phyloP scores from a whole-genome alignment of 805 yeast genomes.

The Candida schatavii region DNA sequence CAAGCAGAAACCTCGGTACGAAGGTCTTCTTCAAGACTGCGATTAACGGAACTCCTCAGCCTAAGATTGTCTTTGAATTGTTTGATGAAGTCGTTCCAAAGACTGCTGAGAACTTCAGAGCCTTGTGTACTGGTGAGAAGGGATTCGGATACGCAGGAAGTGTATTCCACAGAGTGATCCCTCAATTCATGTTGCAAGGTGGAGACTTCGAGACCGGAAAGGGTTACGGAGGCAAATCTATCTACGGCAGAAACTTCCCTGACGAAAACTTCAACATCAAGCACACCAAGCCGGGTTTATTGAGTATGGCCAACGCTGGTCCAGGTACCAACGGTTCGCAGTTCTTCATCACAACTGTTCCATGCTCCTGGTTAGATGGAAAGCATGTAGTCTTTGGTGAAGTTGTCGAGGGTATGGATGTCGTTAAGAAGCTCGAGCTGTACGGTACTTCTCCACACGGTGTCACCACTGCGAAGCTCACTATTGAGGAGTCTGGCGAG shows the following conservation, averaged over 20 bases:
- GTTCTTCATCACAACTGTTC: conserved; percentile 91
- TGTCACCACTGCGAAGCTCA: conserved; percentile 45
- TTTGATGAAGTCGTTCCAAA: conserved; percentile 91
- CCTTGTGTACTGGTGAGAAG: conserved; percentile 64
- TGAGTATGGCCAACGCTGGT: conserved; percentile 97
- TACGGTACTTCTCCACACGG: conserved; percentile 49
- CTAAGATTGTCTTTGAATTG: conserved; percentile 45
- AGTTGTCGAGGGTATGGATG: conserved; percentile 78
- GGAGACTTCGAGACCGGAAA: conserved; percentile 48
- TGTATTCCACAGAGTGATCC: conserved; percentile 47
- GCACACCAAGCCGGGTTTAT: conserved; percentile 78
- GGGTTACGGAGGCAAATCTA: conserved; percentile 47
- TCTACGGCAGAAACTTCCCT: conserved; percentile 67
- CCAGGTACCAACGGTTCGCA: conserved; percentile 98
- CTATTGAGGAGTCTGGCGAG: conserved; percentile 58
- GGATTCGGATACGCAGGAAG: conserved; percentile 45
- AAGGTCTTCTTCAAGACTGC: conserved; percentile 59
- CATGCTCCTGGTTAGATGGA: conserved; percentile 88
- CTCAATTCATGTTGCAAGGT: conserved; percentile 48
- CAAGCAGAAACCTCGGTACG: conserved; percentile 44
- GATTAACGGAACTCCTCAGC: conserved; percentile 48
- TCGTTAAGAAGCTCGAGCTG: conserved; percentile 80
- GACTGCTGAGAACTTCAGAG: conserved; percentile 95
- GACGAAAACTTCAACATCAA: conserved; percentile 74
- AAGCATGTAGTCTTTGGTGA: conserved; percentile 96